Percentiles rank a stretch among this genome's conserved stretches.
These are phyloP conservation scores for Amanita rubescens DNA, from an alignment of 768 basidiomycete species.

Conservation along the genomic window DNA sequence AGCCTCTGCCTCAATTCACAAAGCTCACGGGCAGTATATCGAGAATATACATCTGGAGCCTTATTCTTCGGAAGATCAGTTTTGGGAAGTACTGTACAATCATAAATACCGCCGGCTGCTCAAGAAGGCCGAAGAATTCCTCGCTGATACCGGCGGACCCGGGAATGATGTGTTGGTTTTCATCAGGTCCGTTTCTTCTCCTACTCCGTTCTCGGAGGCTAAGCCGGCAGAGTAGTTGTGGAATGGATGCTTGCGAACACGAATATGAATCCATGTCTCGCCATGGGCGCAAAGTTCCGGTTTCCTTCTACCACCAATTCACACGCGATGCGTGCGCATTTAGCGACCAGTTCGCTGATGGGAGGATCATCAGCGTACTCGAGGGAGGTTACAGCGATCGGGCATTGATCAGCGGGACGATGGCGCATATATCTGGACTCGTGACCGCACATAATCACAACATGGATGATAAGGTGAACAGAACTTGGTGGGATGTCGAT, in stretches of 20 bases:
- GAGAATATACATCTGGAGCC: slow-evolving; percentile 79
- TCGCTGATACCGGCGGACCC: slow-evolving; percentile 55
- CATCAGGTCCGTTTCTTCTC: slow-evolving; percentile 54
- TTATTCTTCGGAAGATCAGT: slow-evolving; percentile 65
- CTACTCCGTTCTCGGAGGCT: not conserved
- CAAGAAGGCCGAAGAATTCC: slow-evolving; percentile 60
- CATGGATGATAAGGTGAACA: slow-evolving; percentile 29
- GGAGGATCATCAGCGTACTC: slow-evolving; percentile 78
- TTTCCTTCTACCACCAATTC: slow-evolving; percentile 80
- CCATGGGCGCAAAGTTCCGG: slow-evolving; percentile 84
- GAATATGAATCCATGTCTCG: slow-evolving; percentile 89
- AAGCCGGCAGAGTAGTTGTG: slow-evolving; percentile 49
- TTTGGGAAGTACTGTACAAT: slow-evolving; percentile 69
- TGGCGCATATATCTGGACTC: slow-evolving; percentile 77
- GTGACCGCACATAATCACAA: slow-evolving; percentile 13
- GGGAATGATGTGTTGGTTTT: slow-evolving; percentile 73
- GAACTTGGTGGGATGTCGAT: slow-evolving; percentile 57
- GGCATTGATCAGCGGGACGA: slow-evolving; percentile 74
- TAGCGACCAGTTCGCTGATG: slow-evolving; percentile 55
- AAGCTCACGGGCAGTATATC: slow-evolving; percentile 81
- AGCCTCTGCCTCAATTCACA: slow-evolving; percentile 75
- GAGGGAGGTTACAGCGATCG: slow-evolving; percentile 95
- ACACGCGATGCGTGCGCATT: slow-evolving; percentile 62
- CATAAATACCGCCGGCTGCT: slow-evolving; percentile 56
- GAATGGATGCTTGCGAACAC: slow-evolving; percentile 93